Percentiles rank a stretch among this genome's conserved stretches.
These are phyloP conservation scores for Alternaria arbusti DNA, from an alignment of 2,329 filamentous ascomycete genomes.

Conservation along the genomic window DNA sequence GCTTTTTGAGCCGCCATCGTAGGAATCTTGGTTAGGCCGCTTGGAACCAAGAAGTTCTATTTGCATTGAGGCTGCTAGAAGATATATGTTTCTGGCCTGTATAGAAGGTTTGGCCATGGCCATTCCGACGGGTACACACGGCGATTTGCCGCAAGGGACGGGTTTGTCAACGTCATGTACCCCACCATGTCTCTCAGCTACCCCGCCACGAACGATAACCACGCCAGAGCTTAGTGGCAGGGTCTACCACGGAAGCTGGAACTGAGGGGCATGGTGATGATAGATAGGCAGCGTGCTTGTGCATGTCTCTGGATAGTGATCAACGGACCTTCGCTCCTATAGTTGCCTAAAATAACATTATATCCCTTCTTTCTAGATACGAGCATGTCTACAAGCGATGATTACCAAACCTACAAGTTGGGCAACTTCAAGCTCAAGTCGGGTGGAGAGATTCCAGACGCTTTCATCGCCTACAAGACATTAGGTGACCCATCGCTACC, in stretches of 20 bases:
- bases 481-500: slow-evolving; percentile 69
- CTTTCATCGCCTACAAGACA: slow-evolving; percentile 78
- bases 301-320: background rate
- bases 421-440: slow-evolving; percentile 72
- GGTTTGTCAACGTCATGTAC: slow-evolving; percentile 20
- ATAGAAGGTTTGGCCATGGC: background rate
- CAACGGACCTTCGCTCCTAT: background rate
- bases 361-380: background rate
- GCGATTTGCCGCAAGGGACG: background rate
- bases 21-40: background rate
- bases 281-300: background rate
- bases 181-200: slow-evolving; percentile 27
- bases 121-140: slow-evolving; percentile 13
- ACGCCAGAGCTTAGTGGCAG: slow-evolving; percentile 1
- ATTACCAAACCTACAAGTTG: slow-evolving; percentile 63
- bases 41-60: background rate
- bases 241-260: background rate
- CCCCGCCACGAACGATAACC: slow-evolving; percentile 29
- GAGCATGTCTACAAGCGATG: slow-evolving; percentile 28
- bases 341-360: background rate
- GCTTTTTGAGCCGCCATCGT: background rate
- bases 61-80: background rate
- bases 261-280: background rate
- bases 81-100: background rate
- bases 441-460: slow-evolving; percentile 66